A percentile compares a stretch with the other conserved stretches of the same genome.
Evolutionary conservation across 2,329 filamentous ascomycete genomes (phyloP).

Genomic region (Lasiodiplodia sp.): DNA sequence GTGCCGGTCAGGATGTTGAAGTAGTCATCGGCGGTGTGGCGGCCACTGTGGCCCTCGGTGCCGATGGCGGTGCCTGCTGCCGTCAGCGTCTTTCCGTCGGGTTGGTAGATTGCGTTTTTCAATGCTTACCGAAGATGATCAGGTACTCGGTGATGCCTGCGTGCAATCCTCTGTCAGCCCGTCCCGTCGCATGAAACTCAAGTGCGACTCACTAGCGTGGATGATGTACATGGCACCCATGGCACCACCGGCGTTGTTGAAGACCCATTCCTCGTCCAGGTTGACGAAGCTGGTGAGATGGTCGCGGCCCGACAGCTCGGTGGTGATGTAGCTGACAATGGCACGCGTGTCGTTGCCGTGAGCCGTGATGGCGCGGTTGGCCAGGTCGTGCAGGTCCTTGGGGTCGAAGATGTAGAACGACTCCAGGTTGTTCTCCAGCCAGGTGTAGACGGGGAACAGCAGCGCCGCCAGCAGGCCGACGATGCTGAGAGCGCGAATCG

Average conservation of each 20-base stretch:
- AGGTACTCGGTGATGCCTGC: conserved; percentile 83
- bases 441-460: conserved; percentile 26
- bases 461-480: conserved; percentile 17
- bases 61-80: conserved; percentile 72
- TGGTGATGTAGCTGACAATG: conserved; percentile 74
- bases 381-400: conserved; percentile 71
- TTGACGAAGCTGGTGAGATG: conserved; percentile 62
- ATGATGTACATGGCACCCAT: conserved; percentile 94
- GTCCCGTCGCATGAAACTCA: not conserved
- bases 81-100: not conserved
- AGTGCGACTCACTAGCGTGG: conserved; percentile 71
- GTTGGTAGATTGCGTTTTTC: too few relatives aligned
- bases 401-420: conserved; percentile 77
- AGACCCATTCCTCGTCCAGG: conserved; percentile 81
- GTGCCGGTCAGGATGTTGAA: conserved; percentile 87
- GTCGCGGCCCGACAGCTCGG: conserved; percentile 61
- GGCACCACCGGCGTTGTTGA: conserved; percentile 89
- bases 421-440: conserved; percentile 34
- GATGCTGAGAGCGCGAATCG: conserved; percentile 24
- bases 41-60: conserved; percentile 86
- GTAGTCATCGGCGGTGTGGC: conserved; percentile 92
- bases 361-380: conserved; percentile 68
- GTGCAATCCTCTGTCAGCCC: not conserved
- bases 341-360: conserved; percentile 78
- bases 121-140: conserved; percentile 72